Evolutionary conservation across 768 basidiomycete species (phyloP).

Genomic region (Tubosaeta sp.): DNA sequence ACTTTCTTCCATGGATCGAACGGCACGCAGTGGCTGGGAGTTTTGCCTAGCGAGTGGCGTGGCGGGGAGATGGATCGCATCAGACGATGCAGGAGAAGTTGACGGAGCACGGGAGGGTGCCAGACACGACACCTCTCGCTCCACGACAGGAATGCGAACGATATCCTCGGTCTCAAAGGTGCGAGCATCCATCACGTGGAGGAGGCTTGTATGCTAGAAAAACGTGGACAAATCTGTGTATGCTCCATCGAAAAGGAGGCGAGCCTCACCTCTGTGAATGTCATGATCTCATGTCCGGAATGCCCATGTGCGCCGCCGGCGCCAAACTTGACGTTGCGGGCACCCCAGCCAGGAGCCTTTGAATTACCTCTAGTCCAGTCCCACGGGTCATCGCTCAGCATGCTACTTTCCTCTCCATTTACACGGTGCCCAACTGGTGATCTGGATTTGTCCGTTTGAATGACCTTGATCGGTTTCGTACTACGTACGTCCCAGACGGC

Average conservation of each 20-base stretch:
- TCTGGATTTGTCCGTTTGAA: conserved; percentile 48
- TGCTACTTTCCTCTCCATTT: conserved; percentile 43
- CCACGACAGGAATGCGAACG: conserved; percentile 48
- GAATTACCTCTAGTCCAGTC: conserved; percentile 59
- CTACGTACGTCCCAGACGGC: conserved; percentile 83
- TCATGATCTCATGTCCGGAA: conserved; percentile 69
- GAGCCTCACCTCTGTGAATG: conserved; percentile 77
- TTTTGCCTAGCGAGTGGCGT: conserved; percentile 15
- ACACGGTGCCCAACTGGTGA: conserved; percentile 26
- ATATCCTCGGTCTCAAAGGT: conserved; percentile 80
- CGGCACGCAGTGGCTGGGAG: conserved; percentile 31
- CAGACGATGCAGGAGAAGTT: conserved; percentile 9
- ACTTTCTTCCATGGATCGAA: conserved; percentile 54
- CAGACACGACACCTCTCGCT: conserved; percentile 13
- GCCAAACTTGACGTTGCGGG: conserved; percentile 82
- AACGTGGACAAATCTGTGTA: conserved; percentile 6
- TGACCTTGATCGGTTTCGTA: conserved; percentile 63
- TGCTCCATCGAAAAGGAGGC: neutral
- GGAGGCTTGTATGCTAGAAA: conserved; percentile 67
- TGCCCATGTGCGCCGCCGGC: conserved; percentile 47
- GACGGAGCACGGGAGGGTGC: conserved; percentile 10
- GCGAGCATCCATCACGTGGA: conserved; percentile 84
- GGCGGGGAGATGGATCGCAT: conserved; percentile 6
- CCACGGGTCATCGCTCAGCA: conserved; percentile 61
- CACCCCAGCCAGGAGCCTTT: conserved; percentile 77